Evolutionary conservation across 441 rosid genomes (phyloP).

Genomic region (Jatropha podagrica): DNA sequence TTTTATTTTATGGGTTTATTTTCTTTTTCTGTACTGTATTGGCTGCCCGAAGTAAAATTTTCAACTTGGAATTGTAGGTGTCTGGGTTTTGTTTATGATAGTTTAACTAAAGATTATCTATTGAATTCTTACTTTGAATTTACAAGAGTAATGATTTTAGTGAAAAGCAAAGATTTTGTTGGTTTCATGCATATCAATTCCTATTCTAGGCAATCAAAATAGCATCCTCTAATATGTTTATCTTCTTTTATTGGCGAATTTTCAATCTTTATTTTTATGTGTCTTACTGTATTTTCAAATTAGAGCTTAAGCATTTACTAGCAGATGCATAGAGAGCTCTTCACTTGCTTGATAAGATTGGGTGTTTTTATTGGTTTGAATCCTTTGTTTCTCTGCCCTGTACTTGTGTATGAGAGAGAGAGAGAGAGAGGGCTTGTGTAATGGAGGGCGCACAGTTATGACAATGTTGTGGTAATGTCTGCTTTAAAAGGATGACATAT

Average conservation of each 20-base stretch:
- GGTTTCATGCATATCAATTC: background rate
- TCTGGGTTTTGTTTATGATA: background rate
- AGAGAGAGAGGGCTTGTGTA: background rate
- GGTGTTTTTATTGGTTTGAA: background rate
- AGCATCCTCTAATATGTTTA: background rate
- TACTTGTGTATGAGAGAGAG: background rate
- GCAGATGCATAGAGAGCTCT: background rate
- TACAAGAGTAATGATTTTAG: background rate
- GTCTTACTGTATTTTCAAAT: too few species aligned
- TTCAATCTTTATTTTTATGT: background rate
- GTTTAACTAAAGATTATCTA: background rate
- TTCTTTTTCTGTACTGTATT: background rate
- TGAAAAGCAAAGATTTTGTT: background rate
- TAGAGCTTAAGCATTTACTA: too few species aligned
- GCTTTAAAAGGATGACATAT: constrained; percentile 15
- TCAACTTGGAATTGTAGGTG: background rate
- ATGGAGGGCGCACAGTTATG: background rate
- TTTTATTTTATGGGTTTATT: constrained; percentile 1
- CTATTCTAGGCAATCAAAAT: background rate
- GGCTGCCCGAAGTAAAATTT: background rate
- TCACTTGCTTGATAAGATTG: background rate
- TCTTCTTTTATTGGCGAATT: too few species aligned
- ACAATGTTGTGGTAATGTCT: constrained; percentile 26
- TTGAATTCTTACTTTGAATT: background rate
- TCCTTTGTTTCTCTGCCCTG: background rate